These are phyloP conservation scores for Xylariomycetidae sp. DNA, from an alignment of 2,329 filamentous ascomycete species.

Conservation along the genomic window DNA sequence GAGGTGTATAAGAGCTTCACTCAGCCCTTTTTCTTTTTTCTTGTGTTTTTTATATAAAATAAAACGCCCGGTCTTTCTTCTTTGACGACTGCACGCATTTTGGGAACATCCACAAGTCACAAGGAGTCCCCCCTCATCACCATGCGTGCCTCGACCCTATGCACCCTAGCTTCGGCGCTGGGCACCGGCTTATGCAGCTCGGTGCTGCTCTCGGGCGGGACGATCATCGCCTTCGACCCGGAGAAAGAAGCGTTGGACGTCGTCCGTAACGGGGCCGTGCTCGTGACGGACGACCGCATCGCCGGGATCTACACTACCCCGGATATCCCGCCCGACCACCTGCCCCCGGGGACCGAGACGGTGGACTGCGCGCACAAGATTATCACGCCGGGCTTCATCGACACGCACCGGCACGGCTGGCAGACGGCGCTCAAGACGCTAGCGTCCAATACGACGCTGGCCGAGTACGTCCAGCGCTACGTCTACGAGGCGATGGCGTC, in stretches of 20 bases:
- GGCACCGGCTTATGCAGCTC: conserved; percentile 24
- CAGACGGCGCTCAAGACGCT: conserved; percentile 52
- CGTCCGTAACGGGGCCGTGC: conserved; percentile 25
- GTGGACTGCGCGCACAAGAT: conserved; percentile 49
- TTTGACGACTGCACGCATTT: too few species aligned
- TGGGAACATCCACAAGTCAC: too few species aligned
- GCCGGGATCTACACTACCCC: conserved; percentile 22
- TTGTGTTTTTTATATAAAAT: too few species aligned
- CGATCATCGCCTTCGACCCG: conserved; percentile 24
- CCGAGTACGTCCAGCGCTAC: conserved; percentile 42
- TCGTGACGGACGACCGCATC: conserved; percentile 31
- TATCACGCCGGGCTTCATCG: conserved; percentile 50
- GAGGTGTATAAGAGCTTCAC: too few species aligned
- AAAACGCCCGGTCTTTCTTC: too few species aligned
- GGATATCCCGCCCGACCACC: conserved; percentile 10
- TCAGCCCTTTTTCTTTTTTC: too few species aligned
- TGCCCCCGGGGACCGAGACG: conserved; percentile 30
- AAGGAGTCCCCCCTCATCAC: too few species aligned
- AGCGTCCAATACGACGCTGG: conserved; percentile 44
- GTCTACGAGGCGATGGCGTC: conserved; percentile 27
- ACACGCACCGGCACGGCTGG: conserved; percentile 54
- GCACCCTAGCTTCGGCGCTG: conserved; percentile 19
- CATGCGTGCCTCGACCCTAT: conserved; percentile 15
- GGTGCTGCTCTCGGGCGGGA: conserved; percentile 23
- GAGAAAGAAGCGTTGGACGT: conserved; percentile 20